A percentile compares a stretch with the other conserved stretches of the same genome.
These are phyloP conservation scores for Epichloe uncinata DNA, from an alignment of 2,329 filamentous ascomycete genomes.

Conservation along the genomic window DNA sequence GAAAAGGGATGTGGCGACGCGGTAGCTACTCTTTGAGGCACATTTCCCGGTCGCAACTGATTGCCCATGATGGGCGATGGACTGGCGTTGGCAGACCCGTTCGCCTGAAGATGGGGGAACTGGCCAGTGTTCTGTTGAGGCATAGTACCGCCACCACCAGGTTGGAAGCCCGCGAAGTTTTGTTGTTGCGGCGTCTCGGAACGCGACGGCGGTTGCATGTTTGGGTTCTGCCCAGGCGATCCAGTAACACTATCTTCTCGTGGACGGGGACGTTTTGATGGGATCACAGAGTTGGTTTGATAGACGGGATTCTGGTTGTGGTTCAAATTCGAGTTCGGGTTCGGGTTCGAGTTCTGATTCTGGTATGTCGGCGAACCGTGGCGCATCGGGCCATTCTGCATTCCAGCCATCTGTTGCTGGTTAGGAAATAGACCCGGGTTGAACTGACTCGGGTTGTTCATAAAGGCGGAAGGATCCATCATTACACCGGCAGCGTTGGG, in stretches of 20 bases:
- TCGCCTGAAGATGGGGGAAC: constrained; percentile 68
- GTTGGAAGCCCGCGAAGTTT: constrained; percentile 57
- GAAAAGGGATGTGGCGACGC: constrained; percentile 88
- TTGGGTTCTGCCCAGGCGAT: constrained; percentile 64
- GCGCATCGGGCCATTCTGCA: constrained; percentile 76
- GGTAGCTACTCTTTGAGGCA: constrained; percentile 73
- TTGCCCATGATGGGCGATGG: constrained; percentile 87
- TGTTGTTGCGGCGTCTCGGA: constrained; percentile 84
- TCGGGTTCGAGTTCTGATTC: neutral
- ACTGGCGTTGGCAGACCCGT: constrained; percentile 70
- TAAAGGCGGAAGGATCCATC: constrained; percentile 53
- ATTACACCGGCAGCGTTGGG: constrained; percentile 42
- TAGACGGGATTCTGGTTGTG: constrained; percentile 41
- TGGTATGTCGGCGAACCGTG: constrained; percentile 64
- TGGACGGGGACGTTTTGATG: constrained; percentile 74
- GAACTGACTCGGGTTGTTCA: constrained; percentile 47
- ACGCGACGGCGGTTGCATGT: constrained; percentile 67
- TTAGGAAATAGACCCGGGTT: constrained; percentile 46
- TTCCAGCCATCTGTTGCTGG: constrained; percentile 40
- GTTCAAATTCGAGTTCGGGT: constrained; percentile 5
- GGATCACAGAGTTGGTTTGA: constrained; percentile 74
- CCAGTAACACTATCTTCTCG: constrained; percentile 73
- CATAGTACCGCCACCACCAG: constrained; percentile 46
- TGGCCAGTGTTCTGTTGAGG: constrained; percentile 49
- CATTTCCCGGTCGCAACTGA: constrained; percentile 57